Percentiles rank a stretch among this genome's conserved stretches.
These are phyloP conservation scores for Backusella sp. DNA, from an alignment of 192 early-diverging fungal species.

Conservation along the genomic window DNA sequence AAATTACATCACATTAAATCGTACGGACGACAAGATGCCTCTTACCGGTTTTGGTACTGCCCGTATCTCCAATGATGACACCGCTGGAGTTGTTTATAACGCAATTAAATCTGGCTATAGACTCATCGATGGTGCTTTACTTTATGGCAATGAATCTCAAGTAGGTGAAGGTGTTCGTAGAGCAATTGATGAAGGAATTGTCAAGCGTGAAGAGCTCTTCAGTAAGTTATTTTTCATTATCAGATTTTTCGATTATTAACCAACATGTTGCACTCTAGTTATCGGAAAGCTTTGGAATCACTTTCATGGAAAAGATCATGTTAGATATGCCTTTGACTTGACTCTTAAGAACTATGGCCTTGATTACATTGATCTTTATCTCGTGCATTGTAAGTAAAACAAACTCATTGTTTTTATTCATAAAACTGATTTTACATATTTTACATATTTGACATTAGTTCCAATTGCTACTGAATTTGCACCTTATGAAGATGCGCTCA, in stretches of 20 bases:
- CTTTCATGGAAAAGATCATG: slow-evolving; percentile 43
- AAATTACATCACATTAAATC: slow-evolving; percentile 34
- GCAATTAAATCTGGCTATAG: slow-evolving; percentile 33
- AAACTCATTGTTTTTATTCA: no score
- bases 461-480: background rate
- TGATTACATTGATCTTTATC: slow-evolving; percentile 62
- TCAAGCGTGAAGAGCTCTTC: slow-evolving; percentile 52
- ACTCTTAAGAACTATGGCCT: background rate
- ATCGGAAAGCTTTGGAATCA: slow-evolving; percentile 60
- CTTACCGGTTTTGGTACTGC: slow-evolving; percentile 49
- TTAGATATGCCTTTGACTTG: background rate
- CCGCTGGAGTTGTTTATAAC: slow-evolving; percentile 40
- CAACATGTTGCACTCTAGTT: slow-evolving; percentile 8
- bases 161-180: slow-evolving; percentile 53
- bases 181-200: slow-evolving; percentile 46
- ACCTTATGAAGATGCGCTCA: background rate
- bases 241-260: no score
- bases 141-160: slow-evolving; percentile 63
- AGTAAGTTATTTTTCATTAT: background rate
- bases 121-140: slow-evolving; percentile 48
- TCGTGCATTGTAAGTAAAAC: background rate
- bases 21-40: slow-evolving; percentile 45
- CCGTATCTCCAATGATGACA: slow-evolving; percentile 38
- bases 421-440: background rate
- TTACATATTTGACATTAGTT: background rate